phyloP scores from a whole-genome alignment of 2,329 filamentous ascomycete genomes.

The Akanthomyces muscarius region DNA sequence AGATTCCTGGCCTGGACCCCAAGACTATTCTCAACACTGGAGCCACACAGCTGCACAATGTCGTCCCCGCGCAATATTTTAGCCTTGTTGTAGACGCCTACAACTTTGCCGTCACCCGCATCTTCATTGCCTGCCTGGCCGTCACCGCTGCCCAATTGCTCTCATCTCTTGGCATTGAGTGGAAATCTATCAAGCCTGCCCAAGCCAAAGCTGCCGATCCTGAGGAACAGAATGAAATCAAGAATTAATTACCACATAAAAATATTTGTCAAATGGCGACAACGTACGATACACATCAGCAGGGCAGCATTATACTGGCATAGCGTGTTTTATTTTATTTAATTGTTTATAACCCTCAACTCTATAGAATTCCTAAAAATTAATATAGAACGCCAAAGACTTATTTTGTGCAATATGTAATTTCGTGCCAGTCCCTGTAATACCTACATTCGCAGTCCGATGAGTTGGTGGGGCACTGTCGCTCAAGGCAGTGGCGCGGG shows the following conservation, averaged over 20 bases:
- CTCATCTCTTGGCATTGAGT: conserved; percentile 57
- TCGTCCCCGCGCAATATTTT: conserved; percentile 48
- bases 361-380: background rate
- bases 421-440: background rate
- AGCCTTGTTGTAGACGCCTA: conserved; percentile 57
- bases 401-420: background rate
- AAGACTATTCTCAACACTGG: conserved; percentile 43
- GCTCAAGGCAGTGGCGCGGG: conserved; percentile 7
- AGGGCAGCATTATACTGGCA: background rate
- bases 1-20: conserved; percentile 42
- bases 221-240: conserved; percentile 4
- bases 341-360: background rate
- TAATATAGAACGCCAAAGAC: background rate
- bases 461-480: conserved; percentile 1
- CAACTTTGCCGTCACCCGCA: conserved; percentile 58
- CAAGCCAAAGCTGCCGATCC: conserved; percentile 17
- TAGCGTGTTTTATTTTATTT: background rate
- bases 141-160: conserved; percentile 53
- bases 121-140: conserved; percentile 60
- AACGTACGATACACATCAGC: background rate
- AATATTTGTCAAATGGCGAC: background rate
- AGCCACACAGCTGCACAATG: conserved; percentile 56
- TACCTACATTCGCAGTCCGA: background rate
- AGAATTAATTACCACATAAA: background rate
- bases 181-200: conserved; percentile 58